These are phyloP conservation scores for Xeromyces bisporus DNA, from an alignment of 495 filamentous ascomycete species.

Conservation along the genomic window DNA sequence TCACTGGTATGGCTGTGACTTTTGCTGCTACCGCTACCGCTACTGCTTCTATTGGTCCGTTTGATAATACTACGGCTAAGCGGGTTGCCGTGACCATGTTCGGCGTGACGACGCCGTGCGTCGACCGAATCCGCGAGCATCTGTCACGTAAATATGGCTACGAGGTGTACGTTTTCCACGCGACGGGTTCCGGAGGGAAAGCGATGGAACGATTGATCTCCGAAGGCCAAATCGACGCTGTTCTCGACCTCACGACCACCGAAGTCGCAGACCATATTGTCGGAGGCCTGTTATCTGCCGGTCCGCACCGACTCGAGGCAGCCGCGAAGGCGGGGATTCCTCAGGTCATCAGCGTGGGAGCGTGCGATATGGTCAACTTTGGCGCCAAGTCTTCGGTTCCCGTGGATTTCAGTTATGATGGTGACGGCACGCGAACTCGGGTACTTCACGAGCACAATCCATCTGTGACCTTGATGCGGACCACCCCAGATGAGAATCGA, in stretches of 20 bases:
- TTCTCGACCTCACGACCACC: slow-evolving; percentile 53
- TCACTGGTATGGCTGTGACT: slow-evolving; percentile 35
- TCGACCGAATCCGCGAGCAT: slow-evolving; percentile 27
- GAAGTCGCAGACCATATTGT: slow-evolving; percentile 46
- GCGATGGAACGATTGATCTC: slow-evolving; percentile 47
- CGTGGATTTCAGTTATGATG: slow-evolving; percentile 11
- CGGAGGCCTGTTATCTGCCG: slow-evolving; percentile 45
- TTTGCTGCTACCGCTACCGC: slow-evolving; percentile 11
- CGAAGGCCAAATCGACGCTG: slow-evolving; percentile 37
- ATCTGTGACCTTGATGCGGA: slow-evolving; percentile 46
- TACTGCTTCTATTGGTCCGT: background rate
- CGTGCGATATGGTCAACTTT: slow-evolving; percentile 55
- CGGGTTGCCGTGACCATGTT: slow-evolving; percentile 54
- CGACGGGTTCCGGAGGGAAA: slow-evolving; percentile 46
- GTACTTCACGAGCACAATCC: slow-evolving; percentile 47
- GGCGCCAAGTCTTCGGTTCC: slow-evolving; percentile 39
- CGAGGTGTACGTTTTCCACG: slow-evolving; percentile 52
- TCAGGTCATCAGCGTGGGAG: slow-evolving; percentile 44
- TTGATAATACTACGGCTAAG: slow-evolving; percentile 3
- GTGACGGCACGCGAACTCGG: slow-evolving; percentile 9
- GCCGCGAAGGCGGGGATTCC: slow-evolving; percentile 39
- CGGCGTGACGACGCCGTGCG: slow-evolving; percentile 51
- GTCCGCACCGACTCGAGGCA: slow-evolving; percentile 32
- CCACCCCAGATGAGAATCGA: slow-evolving; percentile 34
- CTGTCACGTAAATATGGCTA: slow-evolving; percentile 23